Conservation (phyloP, 768 basidiomycete genomes). For the Naganishia randhawae region DNA sequence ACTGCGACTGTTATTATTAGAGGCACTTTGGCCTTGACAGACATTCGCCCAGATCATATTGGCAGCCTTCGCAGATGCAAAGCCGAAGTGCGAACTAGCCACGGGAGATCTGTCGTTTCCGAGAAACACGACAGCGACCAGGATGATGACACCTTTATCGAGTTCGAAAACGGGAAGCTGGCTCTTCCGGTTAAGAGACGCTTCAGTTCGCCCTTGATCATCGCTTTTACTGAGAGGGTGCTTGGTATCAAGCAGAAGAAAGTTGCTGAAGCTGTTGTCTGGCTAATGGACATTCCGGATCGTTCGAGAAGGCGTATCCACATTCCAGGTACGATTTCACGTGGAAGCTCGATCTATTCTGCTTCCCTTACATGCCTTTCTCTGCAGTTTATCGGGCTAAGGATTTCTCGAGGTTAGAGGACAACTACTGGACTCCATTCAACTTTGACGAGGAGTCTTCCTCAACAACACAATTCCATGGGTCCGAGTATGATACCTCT, state of each 20-base stretch:
- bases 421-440: slow-evolving; percentile 24
- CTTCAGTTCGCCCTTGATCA: slow-evolving; percentile 20
- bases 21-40: slow-evolving; percentile 3
- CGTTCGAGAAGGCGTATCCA: slow-evolving; percentile 2
- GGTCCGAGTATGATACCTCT: not conserved
- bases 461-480: not conserved
- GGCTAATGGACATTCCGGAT: slow-evolving; percentile 22
- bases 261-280: slow-evolving; percentile 20
- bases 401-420: slow-evolving; percentile 17
- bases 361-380: not conserved
- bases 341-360: not conserved
- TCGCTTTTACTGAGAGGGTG: slow-evolving; percentile 5
- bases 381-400: slow-evolving; percentile 16
- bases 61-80: not conserved
- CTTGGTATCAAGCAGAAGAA: not conserved
- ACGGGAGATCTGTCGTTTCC: not conserved
- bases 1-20: slow-evolving; percentile 16
- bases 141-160: not conserved
- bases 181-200: slow-evolving; percentile 19
- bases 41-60: not conserved
- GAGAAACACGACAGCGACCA: not conserved
- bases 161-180: slow-evolving; percentile 3
- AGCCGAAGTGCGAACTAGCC: not conserved
- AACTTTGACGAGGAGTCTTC: slow-evolving; percentile 7
- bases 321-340: slow-evolving; percentile 15